These are phyloP conservation scores for Rosa multiflora DNA, from an alignment of 306 rosid genomes.

Conservation along the genomic window DNA sequence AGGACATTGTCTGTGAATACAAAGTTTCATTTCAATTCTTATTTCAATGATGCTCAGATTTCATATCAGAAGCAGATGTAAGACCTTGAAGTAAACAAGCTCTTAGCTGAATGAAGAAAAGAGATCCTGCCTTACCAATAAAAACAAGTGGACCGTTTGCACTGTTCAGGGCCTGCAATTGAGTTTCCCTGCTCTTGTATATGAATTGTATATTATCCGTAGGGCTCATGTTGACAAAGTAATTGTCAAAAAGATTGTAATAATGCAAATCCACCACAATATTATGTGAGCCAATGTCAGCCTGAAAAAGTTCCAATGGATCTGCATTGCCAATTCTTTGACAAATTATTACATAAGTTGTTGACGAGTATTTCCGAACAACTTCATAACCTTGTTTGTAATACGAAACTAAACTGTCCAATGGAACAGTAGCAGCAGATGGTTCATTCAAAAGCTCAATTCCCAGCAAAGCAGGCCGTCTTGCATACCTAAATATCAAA, in stretches of 20 bases:
- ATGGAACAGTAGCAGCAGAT: slow-evolving; percentile 61
- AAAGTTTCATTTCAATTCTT: neutral
- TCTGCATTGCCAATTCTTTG: slow-evolving; percentile 88
- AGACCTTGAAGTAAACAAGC: slow-evolving; percentile 3
- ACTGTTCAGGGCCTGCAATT: slow-evolving; percentile 55
- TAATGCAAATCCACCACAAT: slow-evolving; percentile 60
- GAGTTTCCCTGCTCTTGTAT: slow-evolving; percentile 68
- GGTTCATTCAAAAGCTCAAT: slow-evolving; percentile 94
- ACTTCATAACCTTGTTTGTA: slow-evolving; percentile 79
- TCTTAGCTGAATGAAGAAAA: neutral
- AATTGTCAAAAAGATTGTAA: slow-evolving; percentile 77
- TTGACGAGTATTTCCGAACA: slow-evolving; percentile 67
- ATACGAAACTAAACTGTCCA: slow-evolving; percentile 59
- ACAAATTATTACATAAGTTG: slow-evolving; percentile 80
- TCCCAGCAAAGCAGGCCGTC: slow-evolving; percentile 71
- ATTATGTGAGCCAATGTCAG: slow-evolving; percentile 53
- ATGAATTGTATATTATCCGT: slow-evolving; percentile 67
- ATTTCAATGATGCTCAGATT: neutral
- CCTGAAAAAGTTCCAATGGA: slow-evolving; percentile 79
- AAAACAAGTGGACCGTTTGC: slow-evolving; percentile 77
- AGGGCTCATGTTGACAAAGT: slow-evolving; percentile 66
- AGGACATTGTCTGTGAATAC: neutral
- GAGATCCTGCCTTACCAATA: slow-evolving; percentile 44
- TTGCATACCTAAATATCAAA: slow-evolving; percentile 65
- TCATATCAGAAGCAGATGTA: neutral